These are phyloP conservation scores for Neofusicoccum laricinum DNA, from an alignment of 2,329 filamentous ascomycete genomes.

Conservation along the genomic window DNA sequence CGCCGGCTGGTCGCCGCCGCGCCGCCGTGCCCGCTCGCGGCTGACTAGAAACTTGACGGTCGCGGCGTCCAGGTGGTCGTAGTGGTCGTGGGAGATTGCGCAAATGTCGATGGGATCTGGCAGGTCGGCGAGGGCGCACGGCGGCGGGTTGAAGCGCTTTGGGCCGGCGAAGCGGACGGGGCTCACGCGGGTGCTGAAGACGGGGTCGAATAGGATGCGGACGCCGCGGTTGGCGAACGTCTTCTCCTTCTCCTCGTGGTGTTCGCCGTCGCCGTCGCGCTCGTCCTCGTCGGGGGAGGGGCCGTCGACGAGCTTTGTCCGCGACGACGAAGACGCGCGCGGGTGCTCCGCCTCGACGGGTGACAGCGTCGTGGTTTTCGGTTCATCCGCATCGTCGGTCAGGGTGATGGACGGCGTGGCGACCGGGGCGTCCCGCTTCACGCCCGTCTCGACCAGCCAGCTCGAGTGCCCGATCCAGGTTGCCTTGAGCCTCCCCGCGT, in stretches of 20 bases:
- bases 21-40: background rate
- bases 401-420: background rate
- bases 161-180: conserved; percentile 49
- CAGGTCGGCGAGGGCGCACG: conserved; percentile 49
- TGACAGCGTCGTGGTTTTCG: background rate
- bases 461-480: conserved; percentile 54
- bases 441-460: conserved; percentile 45
- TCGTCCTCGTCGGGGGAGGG: background rate
- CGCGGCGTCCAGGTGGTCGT: conserved; percentile 52
- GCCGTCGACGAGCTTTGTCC: background rate
- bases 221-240: conserved; percentile 33
- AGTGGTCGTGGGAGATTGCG: conserved; percentile 56
- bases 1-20: background rate
- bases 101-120: conserved; percentile 50
- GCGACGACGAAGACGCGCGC: background rate
- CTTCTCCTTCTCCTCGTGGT: background rate
- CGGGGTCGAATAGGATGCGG: conserved; percentile 52
- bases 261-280: background rate
- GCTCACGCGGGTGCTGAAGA: conserved; percentile 51
- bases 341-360: background rate
- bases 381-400: background rate
- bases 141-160: conserved; percentile 51
- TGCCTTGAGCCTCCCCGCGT: conserved; percentile 33
- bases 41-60: conserved; percentile 37
- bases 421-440: background rate